Percentiles rank a stretch among this genome's conserved stretches.
phyloP scores from a whole-genome alignment of 306 rosid species.

The Castanea sativa region DNA sequence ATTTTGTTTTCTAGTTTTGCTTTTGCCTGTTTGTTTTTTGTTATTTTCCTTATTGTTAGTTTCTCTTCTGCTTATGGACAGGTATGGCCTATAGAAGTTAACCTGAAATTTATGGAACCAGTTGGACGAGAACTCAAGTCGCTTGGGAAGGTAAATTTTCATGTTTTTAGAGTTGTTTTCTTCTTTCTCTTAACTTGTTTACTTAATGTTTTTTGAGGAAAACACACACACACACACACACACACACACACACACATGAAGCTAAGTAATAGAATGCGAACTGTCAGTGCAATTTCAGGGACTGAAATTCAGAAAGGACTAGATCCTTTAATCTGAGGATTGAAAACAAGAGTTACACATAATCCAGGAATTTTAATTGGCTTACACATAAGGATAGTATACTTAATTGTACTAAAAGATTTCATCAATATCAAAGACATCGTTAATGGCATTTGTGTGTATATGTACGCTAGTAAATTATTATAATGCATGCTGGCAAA shows the following conservation, averaged over 20 bases:
- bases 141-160: conserved; percentile 72
- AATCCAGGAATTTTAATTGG: background rate
- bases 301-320: background rate
- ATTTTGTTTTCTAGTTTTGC: background rate
- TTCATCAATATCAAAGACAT: no score
- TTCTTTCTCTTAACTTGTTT: background rate
- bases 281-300: background rate
- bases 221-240: background rate
- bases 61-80: conserved; percentile 32
- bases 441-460: background rate
- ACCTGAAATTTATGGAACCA: conserved; percentile 82
- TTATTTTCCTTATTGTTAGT: background rate
- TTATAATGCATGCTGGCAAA: background rate
- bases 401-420: no score
- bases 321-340: background rate
- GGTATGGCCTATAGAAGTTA: conserved; percentile 83
- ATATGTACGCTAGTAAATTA: background rate
- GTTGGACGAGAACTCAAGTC: conserved; percentile 83
- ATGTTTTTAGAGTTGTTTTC: background rate
- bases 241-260: background rate
- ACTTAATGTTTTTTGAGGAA: background rate
- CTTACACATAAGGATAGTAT: no score
- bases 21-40: background rate
- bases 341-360: background rate
- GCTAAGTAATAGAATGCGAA: background rate